Conservation (phyloP, 768 basidiomycete genomes). For the Leccinellum albellum region DNA sequence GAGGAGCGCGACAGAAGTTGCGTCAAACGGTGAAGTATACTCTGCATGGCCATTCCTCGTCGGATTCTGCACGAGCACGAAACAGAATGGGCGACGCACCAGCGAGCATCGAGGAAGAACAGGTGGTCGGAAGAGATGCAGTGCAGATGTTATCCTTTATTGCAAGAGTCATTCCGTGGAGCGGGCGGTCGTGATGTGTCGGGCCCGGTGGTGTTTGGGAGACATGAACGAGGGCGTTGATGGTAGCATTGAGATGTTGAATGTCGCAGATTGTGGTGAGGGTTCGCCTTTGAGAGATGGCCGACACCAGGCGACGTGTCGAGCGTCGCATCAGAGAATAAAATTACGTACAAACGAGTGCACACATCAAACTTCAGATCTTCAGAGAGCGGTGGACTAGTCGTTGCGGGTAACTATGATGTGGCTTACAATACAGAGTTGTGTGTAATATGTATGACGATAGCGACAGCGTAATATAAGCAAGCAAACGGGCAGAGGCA, state of each 20-base stretch:
- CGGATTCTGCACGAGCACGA: neutral
- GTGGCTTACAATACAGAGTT: conserved; percentile 21
- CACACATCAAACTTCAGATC: neutral
- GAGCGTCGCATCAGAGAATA: neutral
- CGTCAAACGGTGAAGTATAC: conserved; percentile 79
- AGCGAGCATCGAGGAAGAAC: conserved; percentile 72
- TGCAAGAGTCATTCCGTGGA: conserved; percentile 52
- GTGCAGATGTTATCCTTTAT: conserved; percentile 91
- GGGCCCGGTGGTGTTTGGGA: neutral
- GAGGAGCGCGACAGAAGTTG: conserved; percentile 73
- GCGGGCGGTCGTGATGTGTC: conserved; percentile 16
- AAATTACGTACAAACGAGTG: too few relatives aligned
- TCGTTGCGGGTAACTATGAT: conserved; percentile 21
- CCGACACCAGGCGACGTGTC: neutral
- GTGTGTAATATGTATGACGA: neutral
- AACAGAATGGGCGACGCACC: conserved; percentile 36
- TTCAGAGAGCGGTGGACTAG: conserved; percentile 23
- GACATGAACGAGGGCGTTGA: conserved; percentile 55
- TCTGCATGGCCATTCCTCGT: conserved; percentile 36
- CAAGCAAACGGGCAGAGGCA: conserved; percentile 5
- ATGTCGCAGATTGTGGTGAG: neutral
- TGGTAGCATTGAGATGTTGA: conserved; percentile 30
- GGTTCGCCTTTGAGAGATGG: neutral
- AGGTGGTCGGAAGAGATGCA: conserved; percentile 59
- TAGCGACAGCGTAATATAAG: conserved; percentile 17